Evolutionary conservation across 768 basidiomycete species (phyloP).

Genomic region (Candolleomyces aberdarensis): DNA sequence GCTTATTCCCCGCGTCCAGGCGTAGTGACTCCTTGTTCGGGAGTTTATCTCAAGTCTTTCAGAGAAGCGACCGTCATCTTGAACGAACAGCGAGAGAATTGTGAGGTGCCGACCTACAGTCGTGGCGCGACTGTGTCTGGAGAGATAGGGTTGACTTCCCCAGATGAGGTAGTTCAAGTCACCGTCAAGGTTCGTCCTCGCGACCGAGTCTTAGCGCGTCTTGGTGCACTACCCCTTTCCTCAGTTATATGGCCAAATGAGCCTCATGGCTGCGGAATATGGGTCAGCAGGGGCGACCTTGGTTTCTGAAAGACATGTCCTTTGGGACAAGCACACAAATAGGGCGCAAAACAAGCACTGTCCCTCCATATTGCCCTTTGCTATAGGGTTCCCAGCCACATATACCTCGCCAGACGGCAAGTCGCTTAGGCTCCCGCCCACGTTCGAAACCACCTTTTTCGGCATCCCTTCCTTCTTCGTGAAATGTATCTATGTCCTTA

Average conservation of each 20-base stretch:
- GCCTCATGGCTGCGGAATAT: conserved; percentile 32
- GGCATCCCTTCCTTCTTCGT: conserved; percentile 30
- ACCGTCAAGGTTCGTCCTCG: conserved; percentile 32
- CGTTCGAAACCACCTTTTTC: conserved; percentile 34
- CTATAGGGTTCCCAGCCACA: conserved; percentile 30
- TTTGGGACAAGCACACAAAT: conserved; percentile 28
- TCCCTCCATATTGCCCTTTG: conserved; percentile 37
- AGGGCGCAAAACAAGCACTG: conserved; percentile 19
- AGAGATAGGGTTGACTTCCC: conserved; percentile 30
- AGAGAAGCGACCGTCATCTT: conserved; percentile 33
- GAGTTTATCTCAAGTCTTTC: conserved; percentile 30
- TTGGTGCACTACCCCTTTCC: background rate
- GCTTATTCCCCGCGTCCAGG: conserved; percentile 35
- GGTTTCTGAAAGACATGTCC: conserved; percentile 23
- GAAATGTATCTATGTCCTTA: conserved; percentile 32
- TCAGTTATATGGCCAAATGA: conserved; percentile 35
- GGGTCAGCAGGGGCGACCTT: conserved; percentile 26
- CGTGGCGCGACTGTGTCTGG: conserved; percentile 31
- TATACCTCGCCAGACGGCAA: conserved; percentile 25
- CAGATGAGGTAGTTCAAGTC: conserved; percentile 29
- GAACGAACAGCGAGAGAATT: conserved; percentile 31
- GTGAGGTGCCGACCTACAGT: conserved; percentile 32
- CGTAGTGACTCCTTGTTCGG: conserved; percentile 11
- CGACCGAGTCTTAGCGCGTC: background rate
- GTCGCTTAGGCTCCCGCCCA: conserved; percentile 32